phyloP scores from a whole-genome alignment of 164 flowering plant genomes.

The Tetrastigma voinierianum region DNA sequence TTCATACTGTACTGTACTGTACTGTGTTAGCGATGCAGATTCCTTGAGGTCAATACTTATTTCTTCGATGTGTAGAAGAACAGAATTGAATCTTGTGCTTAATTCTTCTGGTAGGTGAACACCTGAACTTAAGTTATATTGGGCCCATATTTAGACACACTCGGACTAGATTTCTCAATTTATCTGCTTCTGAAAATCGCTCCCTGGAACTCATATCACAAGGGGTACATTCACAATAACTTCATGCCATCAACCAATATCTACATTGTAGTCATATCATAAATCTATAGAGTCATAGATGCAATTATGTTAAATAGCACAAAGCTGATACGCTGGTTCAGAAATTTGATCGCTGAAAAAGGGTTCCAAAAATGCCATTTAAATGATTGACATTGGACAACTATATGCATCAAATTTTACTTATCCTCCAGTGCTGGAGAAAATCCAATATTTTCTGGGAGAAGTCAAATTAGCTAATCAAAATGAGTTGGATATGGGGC shows the following conservation, averaged over 20 bases:
- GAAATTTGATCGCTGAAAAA: conserved; percentile 25
- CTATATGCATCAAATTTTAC: conserved; percentile 32
- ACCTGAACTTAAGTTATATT: conserved; percentile 19
- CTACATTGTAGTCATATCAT: background rate
- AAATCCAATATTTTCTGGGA: conserved; percentile 42
- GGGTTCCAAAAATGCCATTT: conserved; percentile 52
- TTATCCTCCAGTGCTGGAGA: conserved; percentile 28
- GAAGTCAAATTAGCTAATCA: conserved; percentile 45
- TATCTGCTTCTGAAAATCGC: conserved; percentile 38
- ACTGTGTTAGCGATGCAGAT: too few species aligned
- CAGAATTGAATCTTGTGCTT: too few species aligned
- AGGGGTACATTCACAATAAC: conserved; percentile 16
- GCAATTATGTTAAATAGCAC: too few species aligned
- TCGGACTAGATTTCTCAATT: conserved; percentile 59
- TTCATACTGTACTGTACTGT: too few species aligned
- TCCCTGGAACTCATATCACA: conserved; percentile 33
- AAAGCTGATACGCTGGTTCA: conserved; percentile 17
- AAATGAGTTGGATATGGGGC: conserved; percentile 22
- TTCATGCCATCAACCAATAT: background rate
- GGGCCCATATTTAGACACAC: conserved; percentile 49
- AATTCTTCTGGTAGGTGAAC: conserved; percentile 14
- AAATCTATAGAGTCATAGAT: background rate
- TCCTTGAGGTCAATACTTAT: too few species aligned
- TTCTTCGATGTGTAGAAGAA: too few species aligned
- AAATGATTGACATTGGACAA: conserved; percentile 61